Conservation (phyloP, 176 grass and related monocot genomes). For the Tuctoria greenei region DNA sequence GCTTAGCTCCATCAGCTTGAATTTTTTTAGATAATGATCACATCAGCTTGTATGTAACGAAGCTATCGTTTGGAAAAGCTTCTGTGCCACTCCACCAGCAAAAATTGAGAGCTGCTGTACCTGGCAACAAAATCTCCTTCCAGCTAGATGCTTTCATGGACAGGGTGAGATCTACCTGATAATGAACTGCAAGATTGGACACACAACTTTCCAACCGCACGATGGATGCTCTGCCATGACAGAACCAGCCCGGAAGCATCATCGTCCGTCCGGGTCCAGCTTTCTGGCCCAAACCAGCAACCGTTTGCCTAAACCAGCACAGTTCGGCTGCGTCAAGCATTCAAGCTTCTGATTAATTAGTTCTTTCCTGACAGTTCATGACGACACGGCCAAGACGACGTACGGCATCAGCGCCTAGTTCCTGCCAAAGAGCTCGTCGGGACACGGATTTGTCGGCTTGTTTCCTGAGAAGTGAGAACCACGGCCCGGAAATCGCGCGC, state of each 20-base stretch:
- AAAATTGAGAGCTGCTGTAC: no score
- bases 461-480: no score
- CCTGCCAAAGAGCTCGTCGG: no score
- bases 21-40: no score
- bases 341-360: not conserved
- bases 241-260: not conserved
- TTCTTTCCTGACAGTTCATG: not conserved
- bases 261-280: not conserved
- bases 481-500: constrained; percentile 25
- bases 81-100: not conserved
- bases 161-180: not conserved
- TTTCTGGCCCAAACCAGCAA: not conserved
- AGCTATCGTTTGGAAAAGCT: not conserved
- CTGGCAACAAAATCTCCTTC: not conserved
- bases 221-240: not conserved
- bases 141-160: not conserved
- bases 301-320: not conserved
- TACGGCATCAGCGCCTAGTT: not conserved
- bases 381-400: not conserved
- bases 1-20: not conserved
- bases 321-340: not conserved
- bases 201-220: not conserved
- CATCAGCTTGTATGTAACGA: not conserved
- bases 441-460: no score
- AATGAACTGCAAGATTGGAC: not conserved